Evolutionary conservation across 1,284 basidiomycete genomes (phyloP).

Genomic region (Fomes fomentarius): DNA sequence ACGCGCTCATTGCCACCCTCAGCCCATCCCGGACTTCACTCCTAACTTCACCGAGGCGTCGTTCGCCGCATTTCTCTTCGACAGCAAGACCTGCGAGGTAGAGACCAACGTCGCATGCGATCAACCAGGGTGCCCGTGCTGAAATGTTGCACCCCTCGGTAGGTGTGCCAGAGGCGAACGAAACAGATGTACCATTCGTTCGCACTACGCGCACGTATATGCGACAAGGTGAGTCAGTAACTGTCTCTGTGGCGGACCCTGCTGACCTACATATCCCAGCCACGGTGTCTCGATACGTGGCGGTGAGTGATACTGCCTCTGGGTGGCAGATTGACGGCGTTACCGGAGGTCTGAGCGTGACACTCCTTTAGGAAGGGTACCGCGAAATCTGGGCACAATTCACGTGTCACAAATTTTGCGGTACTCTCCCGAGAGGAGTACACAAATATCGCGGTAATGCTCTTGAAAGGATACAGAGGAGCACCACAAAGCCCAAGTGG

Average conservation of each 20-base stretch:
- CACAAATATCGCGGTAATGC: too few relatives aligned
- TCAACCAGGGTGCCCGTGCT: too few relatives aligned
- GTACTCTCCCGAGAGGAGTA: too few relatives aligned
- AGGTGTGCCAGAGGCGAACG: conserved; percentile 40
- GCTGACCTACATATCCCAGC: not conserved
- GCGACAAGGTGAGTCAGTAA: conserved; percentile 21
- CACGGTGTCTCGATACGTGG: not conserved
- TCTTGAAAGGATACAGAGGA: not conserved
- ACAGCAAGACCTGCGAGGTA: conserved; percentile 59
- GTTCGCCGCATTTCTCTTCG: conserved; percentile 66
- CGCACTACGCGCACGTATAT: conserved; percentile 25
- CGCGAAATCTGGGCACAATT: too few relatives aligned
- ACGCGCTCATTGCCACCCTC: conserved; percentile 38
- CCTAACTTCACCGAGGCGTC: conserved; percentile 43
- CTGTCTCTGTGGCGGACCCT: not conserved
- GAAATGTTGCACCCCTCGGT: too few relatives aligned
- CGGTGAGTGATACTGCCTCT: not conserved
- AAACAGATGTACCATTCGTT: conserved; percentile 28
- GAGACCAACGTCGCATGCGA: conserved; percentile 22
- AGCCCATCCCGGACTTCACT: conserved; percentile 48
- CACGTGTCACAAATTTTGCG: too few relatives aligned
- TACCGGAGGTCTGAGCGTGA: too few relatives aligned
- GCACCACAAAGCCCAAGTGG: too few relatives aligned
- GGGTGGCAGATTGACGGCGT: not conserved
- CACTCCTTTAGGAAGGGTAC: too few relatives aligned